A percentile compares a stretch with the other conserved stretches of the same genome.
Conservation (phyloP, 1,284 basidiomycete genomes). For the Moniliella sp. region DNA sequence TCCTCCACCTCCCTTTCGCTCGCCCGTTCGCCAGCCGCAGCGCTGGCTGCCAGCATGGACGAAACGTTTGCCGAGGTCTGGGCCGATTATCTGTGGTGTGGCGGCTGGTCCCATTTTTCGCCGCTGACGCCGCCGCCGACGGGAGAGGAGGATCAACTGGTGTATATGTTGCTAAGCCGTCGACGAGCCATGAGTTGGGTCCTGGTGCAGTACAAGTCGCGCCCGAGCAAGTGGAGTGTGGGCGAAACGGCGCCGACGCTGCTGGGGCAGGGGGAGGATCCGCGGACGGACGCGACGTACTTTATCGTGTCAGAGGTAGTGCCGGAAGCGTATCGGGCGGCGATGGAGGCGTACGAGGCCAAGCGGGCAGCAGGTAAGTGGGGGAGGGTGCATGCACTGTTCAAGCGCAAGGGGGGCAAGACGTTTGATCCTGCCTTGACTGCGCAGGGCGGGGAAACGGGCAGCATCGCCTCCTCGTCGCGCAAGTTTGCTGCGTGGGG, state of each 20-base stretch:
- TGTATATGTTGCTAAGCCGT: too few species aligned
- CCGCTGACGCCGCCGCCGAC: slow-evolving; percentile 28
- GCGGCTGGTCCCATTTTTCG: slow-evolving; percentile 29
- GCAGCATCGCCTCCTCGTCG: slow-evolving; percentile 16
- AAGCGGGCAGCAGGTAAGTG: slow-evolving; percentile 10
- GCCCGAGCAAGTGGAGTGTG: slow-evolving; percentile 11
- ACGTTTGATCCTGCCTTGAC: slow-evolving; percentile 21
- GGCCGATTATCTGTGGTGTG: slow-evolving; percentile 26
- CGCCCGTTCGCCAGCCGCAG: too few species aligned
- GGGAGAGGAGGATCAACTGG: too few species aligned
- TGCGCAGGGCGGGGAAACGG: slow-evolving; percentile 6
- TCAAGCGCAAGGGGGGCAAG: slow-evolving; percentile 11
- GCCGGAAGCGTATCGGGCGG: slow-evolving; percentile 18
- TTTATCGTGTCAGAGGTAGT: slow-evolving; percentile 29
- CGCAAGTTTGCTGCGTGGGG: too few species aligned
- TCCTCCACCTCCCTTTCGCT: slow-evolving; percentile 2
- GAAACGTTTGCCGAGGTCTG: slow-evolving; percentile 27
- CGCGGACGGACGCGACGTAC: slow-evolving; percentile 19
- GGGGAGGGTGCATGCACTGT: slow-evolving; percentile 24
- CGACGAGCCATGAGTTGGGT: slow-evolving; percentile 27
- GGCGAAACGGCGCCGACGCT: too few species aligned
- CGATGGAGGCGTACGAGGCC: slow-evolving; percentile 11
- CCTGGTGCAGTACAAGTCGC: slow-evolving; percentile 24
- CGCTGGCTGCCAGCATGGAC: too few species aligned
- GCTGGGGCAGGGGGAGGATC: too few species aligned